Evolutionary conservation across 306 rosid species (phyloP).

Genomic region (Sindora glabra): DNA sequence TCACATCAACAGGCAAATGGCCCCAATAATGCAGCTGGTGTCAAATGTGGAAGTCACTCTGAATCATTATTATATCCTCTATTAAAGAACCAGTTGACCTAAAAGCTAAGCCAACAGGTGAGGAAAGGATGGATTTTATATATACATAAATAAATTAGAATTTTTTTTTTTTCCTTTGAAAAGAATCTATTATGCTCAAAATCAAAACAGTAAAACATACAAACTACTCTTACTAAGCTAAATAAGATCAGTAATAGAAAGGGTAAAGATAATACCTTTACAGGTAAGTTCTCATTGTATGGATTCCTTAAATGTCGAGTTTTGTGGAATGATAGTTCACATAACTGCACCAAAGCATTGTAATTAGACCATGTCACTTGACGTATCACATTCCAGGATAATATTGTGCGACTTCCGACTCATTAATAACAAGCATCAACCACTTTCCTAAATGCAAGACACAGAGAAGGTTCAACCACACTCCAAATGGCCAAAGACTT

Average conservation of each 20-base stretch:
- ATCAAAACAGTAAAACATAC: background rate
- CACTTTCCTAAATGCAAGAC: background rate
- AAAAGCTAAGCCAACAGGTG: background rate
- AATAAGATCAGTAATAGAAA: slow-evolving; percentile 4
- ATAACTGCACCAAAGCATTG: slow-evolving; percentile 59
- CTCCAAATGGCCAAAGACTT: no score
- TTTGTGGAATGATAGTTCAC: slow-evolving; percentile 96
- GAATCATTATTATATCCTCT: background rate
- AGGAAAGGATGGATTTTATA: background rate
- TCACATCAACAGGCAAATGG: slow-evolving; percentile 9
- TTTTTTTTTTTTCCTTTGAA: no score
- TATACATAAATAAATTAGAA: no score
- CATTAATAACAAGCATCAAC: background rate
- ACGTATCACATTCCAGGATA: slow-evolving; percentile 2
- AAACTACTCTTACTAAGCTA: slow-evolving; percentile 9
- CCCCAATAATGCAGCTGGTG: background rate
- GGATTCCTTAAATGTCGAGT: slow-evolving; percentile 98
- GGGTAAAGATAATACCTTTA: slow-evolving; percentile 59
- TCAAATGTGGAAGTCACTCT: slow-evolving; percentile 1
- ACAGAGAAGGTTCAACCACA: no score
- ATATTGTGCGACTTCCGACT: background rate
- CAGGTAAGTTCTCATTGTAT: slow-evolving; percentile 95
- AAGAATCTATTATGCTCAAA: background rate
- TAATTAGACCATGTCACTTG: slow-evolving; percentile 24
- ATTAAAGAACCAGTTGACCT: background rate